These are phyloP conservation scores for Sechiopsis laciniata DNA, from an alignment of 306 rosid genomes.

Conservation along the genomic window DNA sequence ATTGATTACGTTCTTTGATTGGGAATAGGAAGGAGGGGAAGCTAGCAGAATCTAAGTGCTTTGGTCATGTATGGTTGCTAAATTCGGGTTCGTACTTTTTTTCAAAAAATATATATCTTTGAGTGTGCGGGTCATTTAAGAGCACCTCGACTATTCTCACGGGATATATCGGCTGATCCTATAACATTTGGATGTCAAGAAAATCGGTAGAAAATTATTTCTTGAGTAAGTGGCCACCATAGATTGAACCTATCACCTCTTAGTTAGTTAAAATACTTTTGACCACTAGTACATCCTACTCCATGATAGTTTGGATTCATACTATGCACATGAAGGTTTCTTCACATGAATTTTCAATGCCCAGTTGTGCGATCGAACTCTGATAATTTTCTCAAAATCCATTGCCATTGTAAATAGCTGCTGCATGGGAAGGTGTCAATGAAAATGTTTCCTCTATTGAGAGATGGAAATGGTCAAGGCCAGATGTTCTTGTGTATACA, in stretches of 20 bases:
- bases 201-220: too few relatives aligned
- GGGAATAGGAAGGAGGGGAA: neutral
- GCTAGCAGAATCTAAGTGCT: neutral
- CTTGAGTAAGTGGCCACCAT: too few relatives aligned
- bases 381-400: neutral
- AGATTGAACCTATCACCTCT: too few relatives aligned
- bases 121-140: too few relatives aligned
- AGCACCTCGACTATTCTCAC: too few relatives aligned
- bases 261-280: too few relatives aligned
- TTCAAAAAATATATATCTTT: too few relatives aligned
- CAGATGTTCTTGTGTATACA: conserved; percentile 54
- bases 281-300: too few relatives aligned
- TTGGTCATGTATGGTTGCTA: neutral
- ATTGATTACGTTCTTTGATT: neutral
- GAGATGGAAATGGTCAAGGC: conserved; percentile 87
- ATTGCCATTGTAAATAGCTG: conserved; percentile 19
- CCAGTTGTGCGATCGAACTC: neutral
- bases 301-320: too few relatives aligned
- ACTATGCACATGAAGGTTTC: neutral
- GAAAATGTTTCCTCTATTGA: conserved; percentile 43
- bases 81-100: neutral
- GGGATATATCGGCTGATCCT: too few relatives aligned
- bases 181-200: too few relatives aligned
- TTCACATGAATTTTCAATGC: neutral
- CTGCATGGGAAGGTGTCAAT: conserved; percentile 35